Evolutionary conservation across 192 early-diverging fungal species (phyloP).

Genomic region (Hyaloraphidium curvatum): DNA sequence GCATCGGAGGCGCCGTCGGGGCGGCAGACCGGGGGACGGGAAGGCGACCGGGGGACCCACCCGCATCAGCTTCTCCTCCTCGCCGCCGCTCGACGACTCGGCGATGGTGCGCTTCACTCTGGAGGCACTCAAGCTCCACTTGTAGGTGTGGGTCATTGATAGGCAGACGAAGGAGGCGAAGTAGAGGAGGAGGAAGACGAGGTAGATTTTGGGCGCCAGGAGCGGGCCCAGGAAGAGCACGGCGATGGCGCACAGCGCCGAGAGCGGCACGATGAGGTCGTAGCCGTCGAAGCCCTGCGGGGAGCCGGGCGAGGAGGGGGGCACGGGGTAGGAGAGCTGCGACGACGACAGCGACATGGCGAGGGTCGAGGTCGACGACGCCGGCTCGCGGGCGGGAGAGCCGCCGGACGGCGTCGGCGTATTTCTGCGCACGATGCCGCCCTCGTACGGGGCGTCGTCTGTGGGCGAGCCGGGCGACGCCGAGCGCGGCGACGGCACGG

Average conservation of each 20-base stretch:
- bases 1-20: not conserved
- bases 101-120: conserved; percentile 20
- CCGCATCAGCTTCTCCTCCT: conserved; percentile 2
- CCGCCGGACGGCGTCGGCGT: not conserved
- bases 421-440: too few species aligned
- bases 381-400: not conserved
- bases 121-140: conserved; percentile 21
- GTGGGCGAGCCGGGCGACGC: not conserved
- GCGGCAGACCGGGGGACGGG: too few species aligned
- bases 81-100: conserved; percentile 19
- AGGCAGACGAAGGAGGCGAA: conserved; percentile 21
- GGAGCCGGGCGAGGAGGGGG: not conserved
- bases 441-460: not conserved
- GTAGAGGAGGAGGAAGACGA: conserved; percentile 21
- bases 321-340: not conserved
- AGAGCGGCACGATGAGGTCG: conserved; percentile 24
- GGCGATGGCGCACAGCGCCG: conserved; percentile 18
- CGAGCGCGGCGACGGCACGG: not conserved
- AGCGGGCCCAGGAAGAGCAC: conserved; percentile 20
- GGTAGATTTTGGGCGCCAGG: conserved; percentile 19
- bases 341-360: not conserved
- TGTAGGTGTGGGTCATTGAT: conserved; percentile 22
- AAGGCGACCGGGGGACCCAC: conserved; percentile 10
- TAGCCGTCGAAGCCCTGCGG: conserved; percentile 5
- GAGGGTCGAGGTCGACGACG: not conserved